Base-by-base conservation (phyloP, 2,329 filamentous ascomycete genomes). In the Nemania abortiva region DNA sequence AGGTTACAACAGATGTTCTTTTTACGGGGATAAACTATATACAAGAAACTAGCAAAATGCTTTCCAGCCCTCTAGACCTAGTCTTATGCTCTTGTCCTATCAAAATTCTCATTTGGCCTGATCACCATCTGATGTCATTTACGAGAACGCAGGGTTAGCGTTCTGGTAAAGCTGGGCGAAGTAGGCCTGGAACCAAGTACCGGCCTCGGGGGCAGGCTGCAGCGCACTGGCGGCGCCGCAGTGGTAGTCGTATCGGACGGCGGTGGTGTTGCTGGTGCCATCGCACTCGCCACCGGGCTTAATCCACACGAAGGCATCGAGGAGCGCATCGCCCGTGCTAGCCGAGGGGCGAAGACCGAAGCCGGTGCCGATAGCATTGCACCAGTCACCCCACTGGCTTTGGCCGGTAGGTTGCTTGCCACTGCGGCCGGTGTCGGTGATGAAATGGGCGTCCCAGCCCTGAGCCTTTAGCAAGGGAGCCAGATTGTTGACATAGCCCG, bases 131-230 rank as follows among this genome's bases (percentile, higher is more conserved):
- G n/a, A 6, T 1, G 49, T 29, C 18, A 0, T 58, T 70, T 64
- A 76, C 34, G 55, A 31, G 72, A 87, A 87, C 13, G 85, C 76
- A n/a, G 87, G 87, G 75, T 87, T 85, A 63, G 87, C 85, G 71
- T 88, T 88, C 63, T 80, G 82, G 65, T 88, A 82, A 1, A 89
- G 80, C 78, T 87, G 85, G 78, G 84, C 85, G 72, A 89, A 88
- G 80, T 89, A 89, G 18, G 83, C 85, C 79, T 89, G 81, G 80
- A 91, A 91, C 90, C 90, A 93, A 9, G 84, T 81, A 34, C 91
- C 91, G 10, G 91, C 90, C 79, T 93, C 89, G 34, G 91, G 91
- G 1, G 91, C 89, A 1, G 90, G 90, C 78, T 87, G 78, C 49
- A 91, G 81, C 1, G 90, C 81, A 73, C 86, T 84, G 1, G 79